Evolutionary conservation across 1,284 basidiomycete species (phyloP), one percentile per base, ranked within the genome.

Genomic region (Marasmius fiardii): DNA sequence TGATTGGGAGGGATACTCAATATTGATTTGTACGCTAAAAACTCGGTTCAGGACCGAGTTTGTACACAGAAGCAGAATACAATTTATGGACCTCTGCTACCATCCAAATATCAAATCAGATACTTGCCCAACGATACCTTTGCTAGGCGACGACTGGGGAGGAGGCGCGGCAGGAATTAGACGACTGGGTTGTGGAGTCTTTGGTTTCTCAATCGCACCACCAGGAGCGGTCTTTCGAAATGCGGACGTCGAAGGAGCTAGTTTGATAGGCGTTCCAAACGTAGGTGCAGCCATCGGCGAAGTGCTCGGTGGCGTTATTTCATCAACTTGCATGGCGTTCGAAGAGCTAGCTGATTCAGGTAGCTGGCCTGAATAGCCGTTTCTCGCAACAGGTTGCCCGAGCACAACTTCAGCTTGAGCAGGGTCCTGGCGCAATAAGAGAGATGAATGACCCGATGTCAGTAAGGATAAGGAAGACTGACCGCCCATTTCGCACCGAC

Each of bases 401-500:
- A 87, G 72, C 4, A 85, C 53, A 4, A 72, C 73, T 59, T 85
- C 82, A 7, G 79, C 83, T 62, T 81, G 79, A 0, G 74, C 70
- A 8, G 81, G 71, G 63, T 88, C 85, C 86, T 89, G 53, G n/a
- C 41, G 58, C 20, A 54, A 51, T n/a, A n/a, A n/a, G n/a, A 57
- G 51, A 26, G 33, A 56, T 56, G 51, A 64, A 31, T 31, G 51
- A 20, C 41, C 14, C 53, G 31, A 43, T 44, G 23, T 37, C 41
- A 2, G 37, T 49, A 41, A 24, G 47, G 28, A 18, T 49, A 26
- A 12, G 26, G 59, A 48, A 28, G 14, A 80, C 86, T 57, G 64
- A 89, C 88, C 28, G 85, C 85, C 85, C 85, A 89, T 71, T 92
- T 92, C 49, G 81, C 83, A 7, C 90, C 91, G 43, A 93, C 73